Conservation (phyloP, 2,329 filamentous ascomycete genomes). For the Diaporthe australafricana region DNA sequence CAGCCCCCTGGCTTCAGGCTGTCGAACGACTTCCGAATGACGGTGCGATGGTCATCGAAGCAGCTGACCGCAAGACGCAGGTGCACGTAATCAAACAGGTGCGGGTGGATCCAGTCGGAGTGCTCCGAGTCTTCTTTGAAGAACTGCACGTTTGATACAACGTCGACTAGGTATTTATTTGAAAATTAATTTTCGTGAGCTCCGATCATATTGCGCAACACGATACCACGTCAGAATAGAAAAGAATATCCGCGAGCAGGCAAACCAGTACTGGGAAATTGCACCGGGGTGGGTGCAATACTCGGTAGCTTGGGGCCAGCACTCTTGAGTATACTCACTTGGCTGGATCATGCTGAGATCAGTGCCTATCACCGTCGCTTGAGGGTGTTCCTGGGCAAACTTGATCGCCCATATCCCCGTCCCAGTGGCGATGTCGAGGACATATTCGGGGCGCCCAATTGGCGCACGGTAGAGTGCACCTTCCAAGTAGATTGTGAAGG, state of each 20-base stretch:
- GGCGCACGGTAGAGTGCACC: constrained; percentile 30
- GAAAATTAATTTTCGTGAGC: not conserved
- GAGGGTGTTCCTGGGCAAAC: constrained; percentile 30
- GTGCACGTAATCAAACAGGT: constrained; percentile 3
- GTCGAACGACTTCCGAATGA: not conserved
- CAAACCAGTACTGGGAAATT: too few species aligned
- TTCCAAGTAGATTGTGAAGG: constrained; percentile 18
- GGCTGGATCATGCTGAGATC: constrained; percentile 37
- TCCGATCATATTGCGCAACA: too few species aligned
- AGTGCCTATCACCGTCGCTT: constrained; percentile 32
- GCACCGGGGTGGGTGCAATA: too few species aligned
- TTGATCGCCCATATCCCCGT: constrained; percentile 36
- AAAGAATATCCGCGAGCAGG: too few species aligned
- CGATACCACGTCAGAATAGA: too few species aligned
- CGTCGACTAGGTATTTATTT: not conserved
- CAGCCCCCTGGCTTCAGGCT: not conserved
- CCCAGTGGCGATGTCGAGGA: constrained; percentile 32
- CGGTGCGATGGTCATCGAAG: constrained; percentile 11
- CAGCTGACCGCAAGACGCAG: constrained; percentile 2
- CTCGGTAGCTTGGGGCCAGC: too few species aligned
- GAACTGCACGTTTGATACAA: constrained; percentile 19
- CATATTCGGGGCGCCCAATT: constrained; percentile 1
- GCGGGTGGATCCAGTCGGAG: not conserved
- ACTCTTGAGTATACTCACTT: not conserved
- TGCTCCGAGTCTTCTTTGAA: constrained; percentile 24